Conservation (phyloP, 148 eudicot species). For the Persicaria tinctoria region DNA sequence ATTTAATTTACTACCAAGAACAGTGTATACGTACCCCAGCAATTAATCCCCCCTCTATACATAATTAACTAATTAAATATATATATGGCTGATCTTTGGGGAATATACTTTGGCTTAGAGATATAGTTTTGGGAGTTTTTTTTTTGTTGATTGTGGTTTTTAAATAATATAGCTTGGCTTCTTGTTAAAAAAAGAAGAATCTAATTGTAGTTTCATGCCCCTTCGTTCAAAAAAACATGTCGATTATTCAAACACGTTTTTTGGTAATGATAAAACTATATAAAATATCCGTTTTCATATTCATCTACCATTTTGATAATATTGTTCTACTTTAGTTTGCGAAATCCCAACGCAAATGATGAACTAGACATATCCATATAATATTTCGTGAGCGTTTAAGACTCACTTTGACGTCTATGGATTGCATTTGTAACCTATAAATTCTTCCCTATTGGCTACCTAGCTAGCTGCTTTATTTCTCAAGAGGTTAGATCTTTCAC, state of each 20-base stretch:
- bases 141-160: too few relatives aligned
- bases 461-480: neutral
- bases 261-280: too few relatives aligned
- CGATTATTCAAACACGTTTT: too few relatives aligned
- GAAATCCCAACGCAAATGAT: neutral
- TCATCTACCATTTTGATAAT: neutral
- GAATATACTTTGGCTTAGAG: too few relatives aligned
- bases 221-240: too few relatives aligned
- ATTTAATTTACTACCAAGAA: neutral
- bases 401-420: neutral
- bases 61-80: too few relatives aligned
- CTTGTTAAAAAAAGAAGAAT: too few relatives aligned
- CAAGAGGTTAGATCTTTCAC: neutral
- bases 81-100: too few relatives aligned
- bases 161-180: too few relatives aligned
- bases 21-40: neutral
- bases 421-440: neutral
- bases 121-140: too few relatives aligned
- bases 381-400: neutral
- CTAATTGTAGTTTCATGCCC: too few relatives aligned
- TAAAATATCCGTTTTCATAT: slow-evolving; percentile 7
- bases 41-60: too few relatives aligned
- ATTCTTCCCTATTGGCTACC: neutral
- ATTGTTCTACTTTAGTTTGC: neutral
- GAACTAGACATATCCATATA: neutral